A percentile compares a stretch with the other conserved stretches of the same genome.
phyloP scores from a whole-genome alignment of 2,329 filamentous ascomycete genomes.

The Alternaria sp. region DNA sequence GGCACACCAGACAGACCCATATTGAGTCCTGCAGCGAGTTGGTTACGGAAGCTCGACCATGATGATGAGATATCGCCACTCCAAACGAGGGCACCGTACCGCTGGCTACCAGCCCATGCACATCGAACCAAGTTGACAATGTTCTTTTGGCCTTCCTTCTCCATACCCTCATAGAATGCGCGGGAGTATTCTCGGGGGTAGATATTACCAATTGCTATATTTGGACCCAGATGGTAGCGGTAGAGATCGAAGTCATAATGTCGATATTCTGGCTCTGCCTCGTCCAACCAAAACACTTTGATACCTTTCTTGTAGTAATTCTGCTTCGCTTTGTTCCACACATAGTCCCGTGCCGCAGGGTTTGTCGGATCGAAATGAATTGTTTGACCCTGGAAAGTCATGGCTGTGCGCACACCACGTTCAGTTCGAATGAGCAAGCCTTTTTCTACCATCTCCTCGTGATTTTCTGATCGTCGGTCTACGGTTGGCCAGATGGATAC shows the following conservation, averaged over 20 bases:
- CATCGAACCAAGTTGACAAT: slow-evolving; percentile 68
- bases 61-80: slow-evolving; percentile 71
- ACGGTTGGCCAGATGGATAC: slow-evolving; percentile 75
- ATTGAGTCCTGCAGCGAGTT: slow-evolving; percentile 70
- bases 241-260: slow-evolving; percentile 74
- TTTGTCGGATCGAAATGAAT: slow-evolving; percentile 72
- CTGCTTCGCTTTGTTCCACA: slow-evolving; percentile 66
- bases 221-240: slow-evolving; percentile 65
- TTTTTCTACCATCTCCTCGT: slow-evolving; percentile 66
- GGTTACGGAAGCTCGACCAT: slow-evolving; percentile 67
- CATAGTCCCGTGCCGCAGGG: slow-evolving; percentile 63
- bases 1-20: slow-evolving; percentile 71
- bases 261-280: slow-evolving; percentile 72
- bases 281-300: slow-evolving; percentile 72
- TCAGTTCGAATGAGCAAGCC: slow-evolving; percentile 69
- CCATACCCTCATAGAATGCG: slow-evolving; percentile 68
- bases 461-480: slow-evolving; percentile 66
- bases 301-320: slow-evolving; percentile 71
- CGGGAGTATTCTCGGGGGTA: slow-evolving; percentile 67
- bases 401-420: slow-evolving; percentile 64
- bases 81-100: slow-evolving; percentile 72
- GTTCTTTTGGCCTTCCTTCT: slow-evolving; percentile 60
- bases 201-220: slow-evolving; percentile 65
- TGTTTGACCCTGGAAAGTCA: slow-evolving; percentile 67
- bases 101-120: slow-evolving; percentile 67